phyloP scores from a whole-genome alignment of 2,329 filamentous ascomycete genomes.

The Cercospora zeina region DNA sequence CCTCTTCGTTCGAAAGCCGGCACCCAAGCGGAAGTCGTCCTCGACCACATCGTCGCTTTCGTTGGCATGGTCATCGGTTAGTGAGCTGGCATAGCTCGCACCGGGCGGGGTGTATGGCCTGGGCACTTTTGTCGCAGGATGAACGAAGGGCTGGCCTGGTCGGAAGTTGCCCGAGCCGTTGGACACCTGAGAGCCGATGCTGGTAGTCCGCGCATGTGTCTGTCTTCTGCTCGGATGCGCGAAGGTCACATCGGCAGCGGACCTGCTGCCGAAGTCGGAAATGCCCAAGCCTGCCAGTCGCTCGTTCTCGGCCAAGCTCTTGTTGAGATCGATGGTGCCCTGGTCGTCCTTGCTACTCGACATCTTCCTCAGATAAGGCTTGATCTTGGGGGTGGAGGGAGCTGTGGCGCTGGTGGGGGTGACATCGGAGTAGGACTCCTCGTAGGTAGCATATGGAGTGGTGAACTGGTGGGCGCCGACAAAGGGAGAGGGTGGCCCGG shows the following conservation, averaged over 20 bases:
- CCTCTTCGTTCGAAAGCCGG: constrained; percentile 42
- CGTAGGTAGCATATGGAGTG: constrained; percentile 38
- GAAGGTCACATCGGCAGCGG: constrained; percentile 50
- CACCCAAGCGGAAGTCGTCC: constrained; percentile 47
- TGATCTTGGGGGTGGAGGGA: constrained; percentile 48
- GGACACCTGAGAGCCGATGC: constrained; percentile 57
- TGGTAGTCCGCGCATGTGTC: constrained; percentile 56
- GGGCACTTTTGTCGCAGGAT: constrained; percentile 58
- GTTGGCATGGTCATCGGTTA: constrained; percentile 48
- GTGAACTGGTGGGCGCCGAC: constrained; percentile 30
- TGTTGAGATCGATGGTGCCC: constrained; percentile 54
- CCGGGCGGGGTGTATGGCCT: constrained; percentile 56
- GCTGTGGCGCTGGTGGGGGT: constrained; percentile 20
- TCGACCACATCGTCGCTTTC: constrained; percentile 46
- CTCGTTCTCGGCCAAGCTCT: constrained; percentile 58
- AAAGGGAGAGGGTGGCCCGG: constrained; percentile 32
- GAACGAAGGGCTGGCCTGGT: constrained; percentile 55
- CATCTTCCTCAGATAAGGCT: constrained; percentile 58
- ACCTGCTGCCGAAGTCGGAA: constrained; percentile 49
- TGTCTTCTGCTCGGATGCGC: constrained; percentile 43
- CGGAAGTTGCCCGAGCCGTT: constrained; percentile 50
- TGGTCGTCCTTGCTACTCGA: constrained; percentile 50
- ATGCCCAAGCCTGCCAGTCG: constrained; percentile 56
- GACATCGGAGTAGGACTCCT: constrained; percentile 28
- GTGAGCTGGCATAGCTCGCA: constrained; percentile 53